Evolutionary conservation across 1,284 basidiomycete genomes (phyloP), one percentile per base, ranked within the genome.

Genomic region (Irpex lacteus): DNA sequence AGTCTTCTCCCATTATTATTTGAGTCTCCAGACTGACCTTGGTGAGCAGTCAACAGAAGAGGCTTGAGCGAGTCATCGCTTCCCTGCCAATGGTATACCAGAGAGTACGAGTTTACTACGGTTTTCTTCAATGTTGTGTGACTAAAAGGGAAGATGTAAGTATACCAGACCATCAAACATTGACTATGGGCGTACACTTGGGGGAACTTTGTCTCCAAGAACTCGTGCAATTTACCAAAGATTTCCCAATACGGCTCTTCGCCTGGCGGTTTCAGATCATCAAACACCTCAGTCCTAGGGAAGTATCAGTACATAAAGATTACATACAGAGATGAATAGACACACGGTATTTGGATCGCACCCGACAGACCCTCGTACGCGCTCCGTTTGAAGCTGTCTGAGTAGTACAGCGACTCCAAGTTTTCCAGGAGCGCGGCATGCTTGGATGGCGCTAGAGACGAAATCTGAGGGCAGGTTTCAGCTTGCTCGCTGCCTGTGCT

Each of bases 81-180:
- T 18, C 91, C 91, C 52, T 79, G 73, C 84, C 88, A 89, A 44
- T 85, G 83, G 69, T 83, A 91, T 1, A 92, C 77, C 8, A 92
- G 75, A 0, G 85, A 90, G 67, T 87, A 87, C 0, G 83, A 82
- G 69, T 89, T 87, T 63, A 92, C 84, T 61, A 81, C 79, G 1
- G 81, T 83, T 66, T 86, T 73, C 21, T 76, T 73, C 15, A 89
- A 75, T n/a, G 75, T 76, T 34, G 80, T 67, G 69, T 89, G 85
- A 1, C 86, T 88, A 47, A 13, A 47, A 34, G 56, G 49, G 26
- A 38, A 49, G 21, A 36, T 44, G 54, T 13, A 18, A 40, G 21
- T 47, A 37, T 40, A 18, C 21, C 4, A 18, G 38, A 60, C 67
- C 69, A 68, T 8, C 40, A 11, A 2, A 21, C 18, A 37, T n/a